Conservation (phyloP, 2,329 filamentous ascomycete genomes). For the Gaeumannomyces sp. region DNA sequence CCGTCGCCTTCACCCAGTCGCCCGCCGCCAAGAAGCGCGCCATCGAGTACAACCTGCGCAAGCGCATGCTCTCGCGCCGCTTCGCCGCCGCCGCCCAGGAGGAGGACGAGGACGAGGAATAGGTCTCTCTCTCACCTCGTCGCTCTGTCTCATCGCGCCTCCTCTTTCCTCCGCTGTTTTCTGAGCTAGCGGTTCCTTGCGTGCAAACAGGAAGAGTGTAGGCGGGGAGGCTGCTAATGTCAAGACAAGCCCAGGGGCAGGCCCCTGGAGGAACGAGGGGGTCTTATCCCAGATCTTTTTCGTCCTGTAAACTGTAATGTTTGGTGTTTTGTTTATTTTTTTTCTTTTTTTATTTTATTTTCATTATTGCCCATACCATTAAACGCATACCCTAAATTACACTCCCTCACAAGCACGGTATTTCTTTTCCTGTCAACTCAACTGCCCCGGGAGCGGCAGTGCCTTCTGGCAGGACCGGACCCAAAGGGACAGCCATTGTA, state of each 20-base stretch:
- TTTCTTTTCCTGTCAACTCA: background rate
- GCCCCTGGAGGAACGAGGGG: background rate
- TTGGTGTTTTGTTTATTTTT: background rate
- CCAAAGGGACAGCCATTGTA: background rate
- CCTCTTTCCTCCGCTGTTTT: background rate
- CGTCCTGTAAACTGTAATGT: background rate
- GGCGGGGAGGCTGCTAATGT: background rate
- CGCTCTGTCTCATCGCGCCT: background rate
- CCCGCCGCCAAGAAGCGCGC: constrained; percentile 54
- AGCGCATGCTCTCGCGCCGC: constrained; percentile 19
- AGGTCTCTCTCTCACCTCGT: background rate
- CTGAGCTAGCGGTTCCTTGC: background rate
- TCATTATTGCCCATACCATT: background rate
- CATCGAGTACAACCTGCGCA: constrained; percentile 44
- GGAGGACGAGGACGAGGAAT: background rate
- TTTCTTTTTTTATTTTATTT: no score
- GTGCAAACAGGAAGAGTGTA: background rate
- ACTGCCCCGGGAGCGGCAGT: background rate
- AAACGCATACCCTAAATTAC: background rate
- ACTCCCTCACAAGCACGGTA: background rate
- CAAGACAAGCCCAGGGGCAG: background rate
- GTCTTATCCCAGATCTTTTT: background rate
- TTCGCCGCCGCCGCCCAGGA: constrained; percentile 5
- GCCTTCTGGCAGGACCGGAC: background rate
- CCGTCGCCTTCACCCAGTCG: constrained; percentile 58